Base-by-base conservation (phyloP, 805 yeast genomes). In the Wickerhamomyces rabaulensis region DNA sequence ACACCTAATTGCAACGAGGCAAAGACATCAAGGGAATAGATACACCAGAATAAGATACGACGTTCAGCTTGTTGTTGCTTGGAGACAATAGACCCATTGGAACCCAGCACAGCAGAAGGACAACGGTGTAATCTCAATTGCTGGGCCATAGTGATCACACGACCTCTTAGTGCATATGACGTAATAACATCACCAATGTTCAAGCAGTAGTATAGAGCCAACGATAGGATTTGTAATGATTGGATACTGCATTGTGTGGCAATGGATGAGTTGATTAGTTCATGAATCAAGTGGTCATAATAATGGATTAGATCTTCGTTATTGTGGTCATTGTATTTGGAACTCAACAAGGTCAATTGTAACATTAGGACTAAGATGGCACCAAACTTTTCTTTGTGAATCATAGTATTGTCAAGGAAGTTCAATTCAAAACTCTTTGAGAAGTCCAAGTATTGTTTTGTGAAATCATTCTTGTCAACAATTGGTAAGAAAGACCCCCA, bases 91-190 rank as follows among this genome's bases (percentile, higher is more conserved):
- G 84, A 74, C 1, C 92, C 92, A 48, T 72, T 73, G n/a, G 74
- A 73, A 3, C 80, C 78, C 42, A 84, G 67, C 4, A 87, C 90
- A 0, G 92, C 92, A 5, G 91, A 81, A 9, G 95, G 96, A 63
- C 95, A 85, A 54, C 95, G 73, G 61, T 89, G 95, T 40, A 90
- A 69, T 55, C 97, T 77, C 44, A 90, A 68, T 55, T 89, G 94
- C 56, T 87, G 95, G 5, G 91, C 83, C 91, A 87, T 85, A 23
- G 89, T 82, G 12, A 84, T 79, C 8, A 84, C 82, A 54, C 81
- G 73, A 39, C 92, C 91, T 49, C 96, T 73, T 38, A 86, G 71
- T 44, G 83, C 84, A 67, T 88, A 89, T 50, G 89, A 74, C 1
- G 88, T 81, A 9, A 81, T 74, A 39, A 82, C 76, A 61, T 86